Evolutionary conservation across 2,329 filamentous ascomycete genomes (phyloP), one percentile per base, ranked within the genome.

Genomic region (Trichophyton equinum): DNA sequence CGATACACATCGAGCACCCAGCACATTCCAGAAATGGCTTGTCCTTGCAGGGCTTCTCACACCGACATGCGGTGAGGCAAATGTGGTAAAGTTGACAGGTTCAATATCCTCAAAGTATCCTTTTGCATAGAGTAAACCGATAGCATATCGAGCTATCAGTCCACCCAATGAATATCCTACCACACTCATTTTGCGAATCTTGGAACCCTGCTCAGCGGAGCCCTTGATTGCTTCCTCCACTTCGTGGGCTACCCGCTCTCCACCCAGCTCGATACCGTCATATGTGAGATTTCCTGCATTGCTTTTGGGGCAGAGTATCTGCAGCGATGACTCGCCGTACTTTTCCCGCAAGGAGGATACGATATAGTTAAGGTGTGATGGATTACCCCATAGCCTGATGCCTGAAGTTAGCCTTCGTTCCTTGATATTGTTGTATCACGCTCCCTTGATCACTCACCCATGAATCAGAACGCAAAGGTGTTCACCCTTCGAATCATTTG

Each of bases 41-140:
- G 87, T 87, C 55, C 81, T 82, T 49, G 85, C 74, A 1, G 88
- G 88, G 1, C 84, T 83, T 57, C 87, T 80, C 1, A 88, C 87
- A n/a, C 88, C 88, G 6, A 91, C 79, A 73, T 91, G 88, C 25
- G 88, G 92, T 36, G 88, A 86, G 4, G 88, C 92, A 74, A 97
- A 96, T 0, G 91, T 96, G 1, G 87, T 89, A 74, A 97, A 96
- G 78, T 95, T 96, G 82, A 92, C 82, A 65, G 92, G 92, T 70
- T 90, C 81, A 27, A 97, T 79, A 62, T 81, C 80, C 61, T 95
- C 86, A 61, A 97, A 85, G 62, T 89, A 79, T 7, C 91, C 90
- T 68, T 87, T 88, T 60, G 88, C 85, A 67, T 91, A 84, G 2
- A 97, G 79, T 68, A 97, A 76, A 0, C 92, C 92, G 61, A 96